phyloP scores from a whole-genome alignment of 2,329 filamentous ascomycete genomes.

The Fusarium denticulatum region DNA sequence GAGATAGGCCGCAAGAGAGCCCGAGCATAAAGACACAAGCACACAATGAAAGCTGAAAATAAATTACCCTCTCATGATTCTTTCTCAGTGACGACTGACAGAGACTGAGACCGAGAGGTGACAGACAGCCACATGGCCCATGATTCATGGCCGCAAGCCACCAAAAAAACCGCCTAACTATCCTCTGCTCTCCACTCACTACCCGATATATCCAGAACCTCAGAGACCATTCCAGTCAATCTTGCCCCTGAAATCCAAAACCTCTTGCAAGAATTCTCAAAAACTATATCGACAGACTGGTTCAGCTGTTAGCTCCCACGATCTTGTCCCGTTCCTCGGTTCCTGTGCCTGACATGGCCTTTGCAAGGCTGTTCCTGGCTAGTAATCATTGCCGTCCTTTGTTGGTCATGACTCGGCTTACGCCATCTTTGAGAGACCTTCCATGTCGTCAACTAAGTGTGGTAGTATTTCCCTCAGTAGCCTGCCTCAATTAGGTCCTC shows the following conservation, averaged over 20 bases:
- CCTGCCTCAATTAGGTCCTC: slow-evolving; percentile 2
- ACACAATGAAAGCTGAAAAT: background rate
- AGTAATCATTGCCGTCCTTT: slow-evolving; percentile 27
- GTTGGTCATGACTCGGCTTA: slow-evolving; percentile 32
- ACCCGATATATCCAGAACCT: slow-evolving; percentile 12
- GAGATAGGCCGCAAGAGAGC: slow-evolving; percentile 10
- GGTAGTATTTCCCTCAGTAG: background rate
- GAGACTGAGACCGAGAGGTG: background rate
- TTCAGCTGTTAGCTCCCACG: background rate
- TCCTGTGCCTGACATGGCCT: slow-evolving; percentile 21
- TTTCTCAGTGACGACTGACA: background rate
- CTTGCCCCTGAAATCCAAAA: slow-evolving; percentile 29
- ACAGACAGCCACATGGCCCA: slow-evolving; percentile 19
- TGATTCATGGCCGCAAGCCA: slow-evolving; percentile 32
- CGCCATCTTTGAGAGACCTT: slow-evolving; percentile 18
- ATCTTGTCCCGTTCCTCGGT: slow-evolving; percentile 1
- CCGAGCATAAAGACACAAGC: background rate
- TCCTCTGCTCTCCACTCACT: background rate
- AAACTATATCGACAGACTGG: slow-evolving; percentile 28
- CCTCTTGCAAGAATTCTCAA: slow-evolving; percentile 21
- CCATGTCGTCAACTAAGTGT: background rate
- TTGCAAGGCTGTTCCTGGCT: slow-evolving; percentile 32
- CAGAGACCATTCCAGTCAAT: slow-evolving; percentile 29
- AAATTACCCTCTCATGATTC: background rate
- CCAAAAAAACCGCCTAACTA: slow-evolving; percentile 8